phyloP scores from a whole-genome alignment of 2,329 filamentous ascomycete species.

The Harringtonia aguacate region DNA sequence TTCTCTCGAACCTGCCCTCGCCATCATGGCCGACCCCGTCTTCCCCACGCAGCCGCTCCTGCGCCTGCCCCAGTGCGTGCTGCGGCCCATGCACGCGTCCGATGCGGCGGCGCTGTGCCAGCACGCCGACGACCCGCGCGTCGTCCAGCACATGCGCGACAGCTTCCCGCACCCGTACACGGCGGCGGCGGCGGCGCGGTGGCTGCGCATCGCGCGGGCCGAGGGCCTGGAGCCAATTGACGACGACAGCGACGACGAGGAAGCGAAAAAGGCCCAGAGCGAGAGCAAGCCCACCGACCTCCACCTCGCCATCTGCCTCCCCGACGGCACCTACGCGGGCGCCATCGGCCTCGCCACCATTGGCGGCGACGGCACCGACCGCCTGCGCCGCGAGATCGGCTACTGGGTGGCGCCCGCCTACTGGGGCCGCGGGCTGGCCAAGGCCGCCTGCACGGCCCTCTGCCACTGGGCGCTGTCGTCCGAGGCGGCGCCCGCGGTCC shows the following conservation, averaged over 20 bases:
- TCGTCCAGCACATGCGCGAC: conserved; percentile 29
- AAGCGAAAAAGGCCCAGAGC: no score
- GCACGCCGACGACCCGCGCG: conserved; percentile 26
- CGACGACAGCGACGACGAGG: neutral
- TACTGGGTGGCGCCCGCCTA: conserved; percentile 33
- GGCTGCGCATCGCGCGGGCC: conserved; percentile 13
- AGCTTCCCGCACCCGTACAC: conserved; percentile 36
- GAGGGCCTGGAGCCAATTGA: neutral
- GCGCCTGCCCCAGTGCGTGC: conserved; percentile 19
- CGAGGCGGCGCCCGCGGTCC: neutral
- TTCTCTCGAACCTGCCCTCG: no score
- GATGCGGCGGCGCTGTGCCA: conserved; percentile 26
- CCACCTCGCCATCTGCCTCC: conserved; percentile 24
- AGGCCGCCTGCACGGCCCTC: conserved; percentile 27
- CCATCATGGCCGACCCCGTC: neutral
- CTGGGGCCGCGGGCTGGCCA: conserved; percentile 36
- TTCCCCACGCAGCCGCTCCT: conserved; percentile 15
- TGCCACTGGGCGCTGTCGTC: conserved; percentile 29
- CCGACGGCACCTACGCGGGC: conserved; percentile 25
- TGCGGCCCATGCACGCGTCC: conserved; percentile 27
- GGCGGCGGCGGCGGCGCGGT: conserved; percentile 23
- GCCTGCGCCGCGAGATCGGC: conserved; percentile 34
- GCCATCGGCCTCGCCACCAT: conserved; percentile 26
- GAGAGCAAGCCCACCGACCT: conserved; percentile 5
- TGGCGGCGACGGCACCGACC: conserved; percentile 23